These are phyloP conservation scores for Camellia oleifera DNA, from an alignment of 179 eudicot species.

Conservation along the genomic window DNA sequence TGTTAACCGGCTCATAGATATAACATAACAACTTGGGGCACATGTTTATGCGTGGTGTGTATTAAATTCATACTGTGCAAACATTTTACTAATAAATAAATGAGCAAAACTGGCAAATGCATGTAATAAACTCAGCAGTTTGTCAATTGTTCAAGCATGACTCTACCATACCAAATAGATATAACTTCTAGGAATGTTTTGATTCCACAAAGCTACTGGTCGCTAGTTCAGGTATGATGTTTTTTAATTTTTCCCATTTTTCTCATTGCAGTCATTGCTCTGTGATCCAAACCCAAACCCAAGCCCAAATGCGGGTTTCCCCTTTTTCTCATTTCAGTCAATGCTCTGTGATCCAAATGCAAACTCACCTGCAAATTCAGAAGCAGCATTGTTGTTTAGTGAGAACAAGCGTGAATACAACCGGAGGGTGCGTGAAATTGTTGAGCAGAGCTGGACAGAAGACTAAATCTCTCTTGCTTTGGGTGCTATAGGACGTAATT, in stretches of 20 bases:
- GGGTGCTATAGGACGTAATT: not conserved
- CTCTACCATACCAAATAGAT: too few species aligned
- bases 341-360: slow-evolving; percentile 74
- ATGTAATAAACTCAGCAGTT: not conserved
- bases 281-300: slow-evolving; percentile 76
- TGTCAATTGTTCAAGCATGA: too few species aligned
- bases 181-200: too few species aligned
- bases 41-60: not conserved
- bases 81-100: not conserved
- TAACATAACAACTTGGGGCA: not conserved
- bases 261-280: slow-evolving; percentile 51
- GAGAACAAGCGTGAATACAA: slow-evolving; percentile 62
- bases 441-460: slow-evolving; percentile 68
- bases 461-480: slow-evolving; percentile 28
- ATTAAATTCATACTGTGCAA: not conserved
- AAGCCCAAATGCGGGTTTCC: slow-evolving; percentile 52
- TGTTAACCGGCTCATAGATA: not conserved
- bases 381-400: slow-evolving; percentile 64
- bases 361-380: slow-evolving; percentile 72
- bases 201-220: not conserved
- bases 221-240: not conserved
- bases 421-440: slow-evolving; percentile 46
- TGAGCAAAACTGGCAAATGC: not conserved
- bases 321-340: slow-evolving; percentile 36
- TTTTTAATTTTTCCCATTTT: not conserved